Percentiles rank a stretch among this genome's conserved stretches.
Evolutionary conservation across 2,329 filamentous ascomycete species (phyloP).

Genomic region (Fusarium compactum): DNA sequence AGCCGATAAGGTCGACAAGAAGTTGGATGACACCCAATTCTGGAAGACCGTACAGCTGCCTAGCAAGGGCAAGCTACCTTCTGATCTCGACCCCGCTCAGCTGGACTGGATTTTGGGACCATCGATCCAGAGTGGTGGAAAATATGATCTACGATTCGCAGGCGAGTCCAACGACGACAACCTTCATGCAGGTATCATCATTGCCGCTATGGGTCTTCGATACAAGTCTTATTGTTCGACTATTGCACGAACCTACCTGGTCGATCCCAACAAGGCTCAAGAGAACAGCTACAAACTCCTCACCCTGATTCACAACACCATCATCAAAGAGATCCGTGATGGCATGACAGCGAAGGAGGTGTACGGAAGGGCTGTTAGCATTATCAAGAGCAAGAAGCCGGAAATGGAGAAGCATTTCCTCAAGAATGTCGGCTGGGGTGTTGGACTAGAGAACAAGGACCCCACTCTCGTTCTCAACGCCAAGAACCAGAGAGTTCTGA

Average conservation of each 20-base stretch:
- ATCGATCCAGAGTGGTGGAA: slow-evolving; percentile 93
- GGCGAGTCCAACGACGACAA: slow-evolving; percentile 83
- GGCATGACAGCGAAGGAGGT: slow-evolving; percentile 89
- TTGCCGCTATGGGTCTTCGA: slow-evolving; percentile 89
- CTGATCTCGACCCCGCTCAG: slow-evolving; percentile 87
- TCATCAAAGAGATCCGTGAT: slow-evolving; percentile 90
- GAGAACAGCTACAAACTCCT: slow-evolving; percentile 95
- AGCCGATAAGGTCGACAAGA: slow-evolving; percentile 87
- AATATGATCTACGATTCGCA: slow-evolving; percentile 88
- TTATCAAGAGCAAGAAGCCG: slow-evolving; percentile 90
- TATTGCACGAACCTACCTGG: slow-evolving; percentile 92
- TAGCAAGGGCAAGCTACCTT: slow-evolving; percentile 79
- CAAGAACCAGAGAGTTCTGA: slow-evolving; percentile 85
- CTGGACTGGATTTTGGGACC: slow-evolving; percentile 95
- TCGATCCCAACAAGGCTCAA: slow-evolving; percentile 96
- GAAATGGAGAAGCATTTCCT: slow-evolving; percentile 95
- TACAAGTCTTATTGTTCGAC: slow-evolving; percentile 97
- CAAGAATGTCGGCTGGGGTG: slow-evolving; percentile 90
- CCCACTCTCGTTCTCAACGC: slow-evolving; percentile 84
- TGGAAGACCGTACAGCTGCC: slow-evolving; percentile 83
- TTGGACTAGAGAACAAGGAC: slow-evolving; percentile 93
- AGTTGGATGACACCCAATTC: slow-evolving; percentile 93
- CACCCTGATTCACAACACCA: slow-evolving; percentile 84
- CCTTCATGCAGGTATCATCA: slow-evolving; percentile 91
- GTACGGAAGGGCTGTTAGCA: slow-evolving; percentile 84